Percentiles rank a stretch among this genome's conserved stretches.
phyloP scores from a whole-genome alignment of 148 eudicot species.

The Rhododendron mucronatum region DNA sequence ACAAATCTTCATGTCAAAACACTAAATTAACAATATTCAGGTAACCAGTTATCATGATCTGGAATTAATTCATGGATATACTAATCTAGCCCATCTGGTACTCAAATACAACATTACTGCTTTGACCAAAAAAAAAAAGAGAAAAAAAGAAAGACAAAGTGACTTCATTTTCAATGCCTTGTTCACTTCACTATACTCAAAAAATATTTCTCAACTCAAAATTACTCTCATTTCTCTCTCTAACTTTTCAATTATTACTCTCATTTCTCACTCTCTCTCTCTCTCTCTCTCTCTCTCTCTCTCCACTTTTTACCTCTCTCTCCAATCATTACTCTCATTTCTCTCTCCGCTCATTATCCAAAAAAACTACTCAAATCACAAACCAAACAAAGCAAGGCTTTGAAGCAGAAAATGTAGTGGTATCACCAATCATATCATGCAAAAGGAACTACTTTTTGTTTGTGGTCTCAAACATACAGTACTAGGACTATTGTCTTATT shows the following conservation, averaged over 20 bases:
- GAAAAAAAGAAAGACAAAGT: not conserved
- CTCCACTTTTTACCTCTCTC: too few species aligned
- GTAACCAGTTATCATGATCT: not conserved
- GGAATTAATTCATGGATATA: not conserved
- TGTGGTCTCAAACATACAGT: not conserved
- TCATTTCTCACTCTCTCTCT: too few species aligned
- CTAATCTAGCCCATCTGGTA: not conserved
- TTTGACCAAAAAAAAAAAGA: not conserved
- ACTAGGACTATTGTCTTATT: not conserved
- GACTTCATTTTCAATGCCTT: not conserved
- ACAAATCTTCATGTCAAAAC: slow-evolving; percentile 11
- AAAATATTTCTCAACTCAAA: too few species aligned
- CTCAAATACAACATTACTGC: not conserved
- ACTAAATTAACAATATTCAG: not conserved
- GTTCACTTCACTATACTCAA: too few species aligned
- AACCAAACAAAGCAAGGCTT: not conserved
- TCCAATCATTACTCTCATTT: too few species aligned
- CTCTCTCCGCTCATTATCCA: too few species aligned
- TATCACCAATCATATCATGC: not conserved
- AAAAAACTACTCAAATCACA: too few species aligned
- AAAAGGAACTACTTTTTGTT: not conserved
- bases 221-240: too few species aligned
- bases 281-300: too few species aligned
- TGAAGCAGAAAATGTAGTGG: not conserved
- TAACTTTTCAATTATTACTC: too few species aligned